These are phyloP conservation scores for Phlyctochytrium planicorne DNA, from an alignment of 192 early-diverging fungal species.

Conservation along the genomic window DNA sequence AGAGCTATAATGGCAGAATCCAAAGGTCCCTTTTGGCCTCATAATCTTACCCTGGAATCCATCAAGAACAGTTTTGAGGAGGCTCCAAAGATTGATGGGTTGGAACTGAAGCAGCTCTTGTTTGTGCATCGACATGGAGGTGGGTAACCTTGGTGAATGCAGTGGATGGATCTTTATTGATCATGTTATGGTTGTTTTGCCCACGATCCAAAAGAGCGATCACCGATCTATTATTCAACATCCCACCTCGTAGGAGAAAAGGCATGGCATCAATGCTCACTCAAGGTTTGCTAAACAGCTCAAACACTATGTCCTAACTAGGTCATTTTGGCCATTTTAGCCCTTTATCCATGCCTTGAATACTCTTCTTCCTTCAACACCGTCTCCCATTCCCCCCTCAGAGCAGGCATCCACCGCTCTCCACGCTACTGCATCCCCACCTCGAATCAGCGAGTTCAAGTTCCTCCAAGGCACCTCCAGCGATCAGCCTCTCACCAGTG, in stretches of 20 bases:
- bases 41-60: too few relatives aligned
- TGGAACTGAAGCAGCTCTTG: background rate
- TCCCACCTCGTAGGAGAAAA: background rate
- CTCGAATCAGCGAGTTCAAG: background rate
- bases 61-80: background rate
- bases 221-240: background rate
- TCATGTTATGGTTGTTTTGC: background rate
- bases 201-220: background rate
- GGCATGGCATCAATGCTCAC: background rate
- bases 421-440: background rate
- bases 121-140: conserved; percentile 3
- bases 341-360: background rate
- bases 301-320: background rate
- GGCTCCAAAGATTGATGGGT: background rate
- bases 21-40: too few relatives aligned
- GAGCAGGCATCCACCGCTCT: too few relatives aligned
- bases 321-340: background rate
- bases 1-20: too few relatives aligned
- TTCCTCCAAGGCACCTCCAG: conserved; percentile 5
- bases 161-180: too few relatives aligned
- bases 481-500: background rate
- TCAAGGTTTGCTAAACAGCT: background rate
- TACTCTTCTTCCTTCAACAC: background rate
- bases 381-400: background rate
- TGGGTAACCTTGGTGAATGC: too few relatives aligned